phyloP scores from a whole-genome alignment of 495 filamentous ascomycete genomes.

The Lophium mytilinum region DNA sequence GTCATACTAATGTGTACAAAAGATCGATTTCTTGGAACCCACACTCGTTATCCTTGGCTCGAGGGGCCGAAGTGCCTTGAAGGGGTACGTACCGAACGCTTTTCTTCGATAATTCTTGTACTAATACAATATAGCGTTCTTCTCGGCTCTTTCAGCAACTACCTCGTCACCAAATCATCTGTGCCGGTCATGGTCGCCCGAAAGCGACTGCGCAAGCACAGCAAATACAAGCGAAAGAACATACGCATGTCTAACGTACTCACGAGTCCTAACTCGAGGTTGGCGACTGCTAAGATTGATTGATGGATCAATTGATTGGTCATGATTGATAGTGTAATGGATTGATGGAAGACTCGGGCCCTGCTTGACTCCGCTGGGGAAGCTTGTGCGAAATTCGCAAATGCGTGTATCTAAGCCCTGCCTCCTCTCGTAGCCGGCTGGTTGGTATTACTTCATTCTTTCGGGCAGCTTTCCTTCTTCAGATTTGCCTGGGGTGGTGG shows the following conservation, averaged over 20 bases:
- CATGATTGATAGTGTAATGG: too few species aligned
- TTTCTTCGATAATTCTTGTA: conserved; percentile 1
- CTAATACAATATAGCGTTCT: conserved; percentile 54
- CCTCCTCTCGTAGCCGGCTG: too few species aligned
- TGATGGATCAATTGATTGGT: not conserved
- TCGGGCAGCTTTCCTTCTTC: too few species aligned
- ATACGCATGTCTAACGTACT: conserved; percentile 26
- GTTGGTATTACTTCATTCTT: too few species aligned
- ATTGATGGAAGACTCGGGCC: too few species aligned
- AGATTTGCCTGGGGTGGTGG: too few species aligned
- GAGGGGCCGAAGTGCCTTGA: conserved; percentile 79
- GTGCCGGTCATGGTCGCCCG: conserved; percentile 58
- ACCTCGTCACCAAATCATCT: conserved; percentile 88
- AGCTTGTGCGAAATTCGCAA: too few species aligned
- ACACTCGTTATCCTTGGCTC: conserved; percentile 92
- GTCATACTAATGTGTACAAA: conserved; percentile 18
- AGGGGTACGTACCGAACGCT: conserved; percentile 55
- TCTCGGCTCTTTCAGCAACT: conserved; percentile 92
- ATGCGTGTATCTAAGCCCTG: too few species aligned
- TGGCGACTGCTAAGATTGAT: conserved; percentile 28
- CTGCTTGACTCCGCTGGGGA: too few species aligned
- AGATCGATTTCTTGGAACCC: conserved; percentile 84
- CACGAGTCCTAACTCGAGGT: conserved; percentile 16
- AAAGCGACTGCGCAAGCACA: conserved; percentile 36
- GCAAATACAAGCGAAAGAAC: conserved; percentile 31